phyloP scores from a whole-genome alignment of 1,284 basidiomycete species.

The Naganishia albida region DNA sequence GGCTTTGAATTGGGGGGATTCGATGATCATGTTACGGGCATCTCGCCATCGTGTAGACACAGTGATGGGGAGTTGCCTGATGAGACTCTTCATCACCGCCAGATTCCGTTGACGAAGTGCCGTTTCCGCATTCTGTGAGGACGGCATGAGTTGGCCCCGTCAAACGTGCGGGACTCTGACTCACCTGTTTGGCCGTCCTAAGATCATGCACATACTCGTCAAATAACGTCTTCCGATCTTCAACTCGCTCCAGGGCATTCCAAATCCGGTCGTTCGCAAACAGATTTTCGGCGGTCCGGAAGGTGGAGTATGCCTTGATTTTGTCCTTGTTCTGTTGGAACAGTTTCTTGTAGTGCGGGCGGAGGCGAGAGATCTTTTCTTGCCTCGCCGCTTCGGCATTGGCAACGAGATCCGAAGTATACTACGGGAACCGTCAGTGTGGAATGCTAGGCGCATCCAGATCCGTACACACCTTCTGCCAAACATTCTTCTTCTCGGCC shows the following conservation, averaged over 20 bases:
- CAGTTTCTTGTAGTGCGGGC: constrained; percentile 79
- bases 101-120: constrained; percentile 73
- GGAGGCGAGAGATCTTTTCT: constrained; percentile 73
- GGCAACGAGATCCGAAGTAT: constrained; percentile 64
- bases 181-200: constrained; percentile 77
- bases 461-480: constrained; percentile 71
- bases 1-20: constrained; percentile 72
- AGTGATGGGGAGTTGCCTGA: constrained; percentile 79
- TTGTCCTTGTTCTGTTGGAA: constrained; percentile 69
- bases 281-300: constrained; percentile 76
- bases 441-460: neutral
- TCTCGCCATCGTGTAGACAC: constrained; percentile 85
- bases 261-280: constrained; percentile 83
- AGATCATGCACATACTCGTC: constrained; percentile 85
- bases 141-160: neutral
- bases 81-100: constrained; percentile 71
- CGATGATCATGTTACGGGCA: constrained; percentile 71
- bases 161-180: constrained; percentile 2
- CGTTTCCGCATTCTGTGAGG: constrained; percentile 68
- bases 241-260: constrained; percentile 77
- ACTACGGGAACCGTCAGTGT: constrained; percentile 58
- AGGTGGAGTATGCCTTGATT: constrained; percentile 85
- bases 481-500: constrained; percentile 90
- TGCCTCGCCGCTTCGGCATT: constrained; percentile 79
- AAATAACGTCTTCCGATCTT: constrained; percentile 79